Conservation (phyloP, 2,329 filamentous ascomycete species). For the Samsoniella hepiali region DNA sequence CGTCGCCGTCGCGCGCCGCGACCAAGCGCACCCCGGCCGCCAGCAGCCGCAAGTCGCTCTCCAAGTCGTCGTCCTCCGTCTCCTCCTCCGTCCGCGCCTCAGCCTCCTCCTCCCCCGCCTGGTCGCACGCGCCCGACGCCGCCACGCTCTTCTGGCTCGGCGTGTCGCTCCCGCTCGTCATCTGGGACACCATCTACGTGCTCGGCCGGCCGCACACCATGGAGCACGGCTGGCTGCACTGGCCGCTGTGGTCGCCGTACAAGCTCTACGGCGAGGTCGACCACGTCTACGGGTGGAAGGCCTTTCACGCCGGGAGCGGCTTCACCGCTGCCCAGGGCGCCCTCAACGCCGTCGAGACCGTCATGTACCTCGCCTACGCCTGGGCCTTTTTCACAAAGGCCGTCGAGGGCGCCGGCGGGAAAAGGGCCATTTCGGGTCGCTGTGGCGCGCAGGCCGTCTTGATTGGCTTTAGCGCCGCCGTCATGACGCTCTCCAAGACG, state of each 20-base stretch:
- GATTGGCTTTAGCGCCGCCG: constrained; percentile 49
- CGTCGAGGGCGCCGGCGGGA: constrained; percentile 23
- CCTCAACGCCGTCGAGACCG: constrained; percentile 66
- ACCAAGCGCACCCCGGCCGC: constrained; percentile 43
- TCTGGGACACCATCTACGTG: constrained; percentile 80
- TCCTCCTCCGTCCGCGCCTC: background rate
- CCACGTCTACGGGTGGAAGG: constrained; percentile 75
- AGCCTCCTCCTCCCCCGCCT: constrained; percentile 25
- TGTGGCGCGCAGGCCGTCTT: constrained; percentile 44
- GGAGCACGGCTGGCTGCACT: constrained; percentile 70
- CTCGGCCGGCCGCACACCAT: constrained; percentile 77
- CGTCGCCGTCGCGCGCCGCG: constrained; percentile 19
- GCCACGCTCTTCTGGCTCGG: constrained; percentile 65
- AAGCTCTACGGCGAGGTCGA: constrained; percentile 77
- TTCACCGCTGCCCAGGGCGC: constrained; percentile 74
- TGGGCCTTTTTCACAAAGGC: constrained; percentile 33
- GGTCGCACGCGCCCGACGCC: constrained; percentile 45
- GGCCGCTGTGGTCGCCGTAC: constrained; percentile 73
- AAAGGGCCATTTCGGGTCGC: constrained; percentile 39
- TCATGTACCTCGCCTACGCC: constrained; percentile 60
- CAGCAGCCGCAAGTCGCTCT: constrained; percentile 19
- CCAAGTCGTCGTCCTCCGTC: constrained; percentile 5
- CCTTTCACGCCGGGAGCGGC: constrained; percentile 63
- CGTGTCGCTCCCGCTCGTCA: constrained; percentile 71
- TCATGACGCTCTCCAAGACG: constrained; percentile 64